Evolutionary conservation across 768 basidiomycete species (phyloP), one percentile per base, ranked within the genome.

Genomic region (Lactifluus echinatus): DNA sequence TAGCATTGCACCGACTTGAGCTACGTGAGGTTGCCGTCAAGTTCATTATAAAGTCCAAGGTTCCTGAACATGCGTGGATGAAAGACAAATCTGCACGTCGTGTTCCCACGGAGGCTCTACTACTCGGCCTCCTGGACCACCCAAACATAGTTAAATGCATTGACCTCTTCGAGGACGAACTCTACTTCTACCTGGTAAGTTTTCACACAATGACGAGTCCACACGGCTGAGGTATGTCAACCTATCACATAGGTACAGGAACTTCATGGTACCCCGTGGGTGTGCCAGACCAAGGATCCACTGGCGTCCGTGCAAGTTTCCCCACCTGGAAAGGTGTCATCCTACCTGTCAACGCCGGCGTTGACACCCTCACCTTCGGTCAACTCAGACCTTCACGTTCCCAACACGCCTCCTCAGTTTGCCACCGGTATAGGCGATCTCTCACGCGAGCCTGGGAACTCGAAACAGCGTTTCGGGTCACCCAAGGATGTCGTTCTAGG

Each of bases 221-320:
- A 26, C 52, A 50, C 28, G 34, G 47, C 44, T 52, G 21, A 44
- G 3, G 23, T 44, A 58, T 21, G 52, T 55, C 56, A 55, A 49
- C 37, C 44, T 45, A 2, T 39, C 26, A 39, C 36, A 6, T 57
- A 94, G 92, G 82, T 93, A 3, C 91, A 93, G 74, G 93, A 95
- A 69, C 75, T 95, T 26, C 94, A 97, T 67, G 94, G 94, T 26
- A 82, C 86, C 26, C 92, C 94, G 3, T 97, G 93, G 93, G 75
- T 68, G 19, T 66, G 74, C 51, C 80, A 77, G 60, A 67, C 69
- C 58, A 73, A 73, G 63, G 73, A 69, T 61, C 37, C 70, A 59
- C n/a, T 48, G n/a, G 45, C 48, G 57, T 51, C 47, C 45, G 47
- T 42, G 40, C 45, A 47, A 19, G n/a, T 43, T 29, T 8, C 50